Percentiles rank a stretch among this genome's conserved stretches.
These are phyloP conservation scores for Curvularia hawaiiensis DNA, from an alignment of 2,329 filamentous ascomycete genomes.

Conservation along the genomic window DNA sequence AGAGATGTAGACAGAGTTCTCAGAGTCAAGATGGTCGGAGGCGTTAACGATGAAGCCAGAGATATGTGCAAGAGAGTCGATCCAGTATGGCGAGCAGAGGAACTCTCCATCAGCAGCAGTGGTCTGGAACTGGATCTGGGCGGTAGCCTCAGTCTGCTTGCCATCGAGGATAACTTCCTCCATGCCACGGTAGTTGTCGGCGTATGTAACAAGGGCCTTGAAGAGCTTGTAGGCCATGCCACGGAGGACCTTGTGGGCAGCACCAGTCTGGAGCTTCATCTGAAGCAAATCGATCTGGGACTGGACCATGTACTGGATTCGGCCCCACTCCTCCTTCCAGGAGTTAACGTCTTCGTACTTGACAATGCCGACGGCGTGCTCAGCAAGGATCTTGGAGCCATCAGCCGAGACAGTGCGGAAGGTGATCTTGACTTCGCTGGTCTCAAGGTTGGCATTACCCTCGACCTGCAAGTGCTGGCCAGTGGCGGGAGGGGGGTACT, in stretches of 20 bases:
- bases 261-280: slow-evolving; percentile 67
- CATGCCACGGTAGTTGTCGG: slow-evolving; percentile 62
- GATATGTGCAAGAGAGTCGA: slow-evolving; percentile 62
- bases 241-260: slow-evolving; percentile 73
- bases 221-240: slow-evolving; percentile 80
- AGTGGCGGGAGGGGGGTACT: slow-evolving; percentile 53
- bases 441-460: slow-evolving; percentile 63
- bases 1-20: slow-evolving; percentile 65
- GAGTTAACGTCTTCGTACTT: slow-evolving; percentile 64
- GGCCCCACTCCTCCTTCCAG: slow-evolving; percentile 70
- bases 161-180: slow-evolving; percentile 64
- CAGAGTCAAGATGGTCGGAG: slow-evolving; percentile 62
- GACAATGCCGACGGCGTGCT: slow-evolving; percentile 68
- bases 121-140: slow-evolving; percentile 60
- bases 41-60: slow-evolving; percentile 66
- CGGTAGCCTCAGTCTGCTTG: slow-evolving; percentile 61
- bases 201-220: slow-evolving; percentile 62
- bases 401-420: slow-evolving; percentile 65
- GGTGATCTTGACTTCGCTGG: slow-evolving; percentile 60
- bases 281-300: slow-evolving; percentile 68
- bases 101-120: slow-evolving; percentile 60
- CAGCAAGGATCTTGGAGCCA: slow-evolving; percentile 60
- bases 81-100: slow-evolving; percentile 64
- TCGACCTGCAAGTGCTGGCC: slow-evolving; percentile 67
- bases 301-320: slow-evolving; percentile 65